A percentile compares a stretch with the other conserved stretches of the same genome.
These are phyloP conservation scores for Chlorella vulgaris DNA, from an alignment of 139 green algal species.

Conservation along the genomic window DNA sequence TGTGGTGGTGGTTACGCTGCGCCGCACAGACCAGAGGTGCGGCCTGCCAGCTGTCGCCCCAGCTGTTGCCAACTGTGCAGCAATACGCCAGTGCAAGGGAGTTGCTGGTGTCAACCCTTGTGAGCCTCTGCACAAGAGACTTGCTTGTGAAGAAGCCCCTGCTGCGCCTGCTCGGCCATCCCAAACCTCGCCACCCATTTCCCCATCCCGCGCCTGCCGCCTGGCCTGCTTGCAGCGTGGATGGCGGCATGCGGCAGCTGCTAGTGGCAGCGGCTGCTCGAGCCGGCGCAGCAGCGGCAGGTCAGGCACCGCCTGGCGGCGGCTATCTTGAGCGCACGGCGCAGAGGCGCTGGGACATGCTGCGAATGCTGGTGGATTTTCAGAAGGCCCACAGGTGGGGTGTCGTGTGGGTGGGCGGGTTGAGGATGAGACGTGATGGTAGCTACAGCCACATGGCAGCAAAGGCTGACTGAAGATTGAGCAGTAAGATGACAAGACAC, in stretches of 20 bases:
- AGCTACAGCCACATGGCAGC: too few species aligned
- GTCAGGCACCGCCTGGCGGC: not conserved
- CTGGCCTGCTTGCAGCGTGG: slow-evolving; percentile 36
- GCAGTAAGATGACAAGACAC: too few species aligned
- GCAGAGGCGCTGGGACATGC: slow-evolving; percentile 31
- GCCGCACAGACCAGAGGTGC: slow-evolving; percentile 26
- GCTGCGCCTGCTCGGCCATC: too few species aligned
- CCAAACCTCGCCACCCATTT: too few species aligned
- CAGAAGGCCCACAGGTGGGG: slow-evolving; percentile 34
- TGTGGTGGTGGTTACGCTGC: slow-evolving; percentile 37
- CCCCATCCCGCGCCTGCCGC: too few species aligned
- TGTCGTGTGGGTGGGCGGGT: not conserved
- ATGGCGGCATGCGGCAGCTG: slow-evolving; percentile 16
- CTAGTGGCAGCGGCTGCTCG: not conserved
- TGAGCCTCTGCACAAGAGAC: too few species aligned
- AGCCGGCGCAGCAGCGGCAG: not conserved
- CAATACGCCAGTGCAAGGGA: too few species aligned
- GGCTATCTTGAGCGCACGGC: slow-evolving; percentile 10
- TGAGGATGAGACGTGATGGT: not conserved
- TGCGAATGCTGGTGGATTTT: slow-evolving; percentile 42
- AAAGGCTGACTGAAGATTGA: too few species aligned
- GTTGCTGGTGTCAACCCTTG: too few species aligned
- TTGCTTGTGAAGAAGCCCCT: too few species aligned
- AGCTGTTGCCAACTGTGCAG: not conserved
- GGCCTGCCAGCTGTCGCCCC: not conserved